Conservation (phyloP, 257 asterid genomes). For the Nicotiana knightiana region DNA sequence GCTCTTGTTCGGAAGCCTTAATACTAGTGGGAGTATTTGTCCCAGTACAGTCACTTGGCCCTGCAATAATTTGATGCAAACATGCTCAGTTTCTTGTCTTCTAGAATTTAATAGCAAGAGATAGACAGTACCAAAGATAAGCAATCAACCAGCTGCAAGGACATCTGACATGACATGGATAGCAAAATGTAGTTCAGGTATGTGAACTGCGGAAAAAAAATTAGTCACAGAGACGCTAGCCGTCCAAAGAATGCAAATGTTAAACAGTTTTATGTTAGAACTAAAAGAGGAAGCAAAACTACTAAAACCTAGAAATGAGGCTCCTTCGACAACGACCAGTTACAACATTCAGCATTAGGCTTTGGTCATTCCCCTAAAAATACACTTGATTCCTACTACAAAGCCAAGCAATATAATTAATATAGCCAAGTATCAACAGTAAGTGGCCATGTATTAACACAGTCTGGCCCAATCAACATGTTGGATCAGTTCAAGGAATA, state of each 20-base stretch:
- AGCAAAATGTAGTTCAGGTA: not conserved
- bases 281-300: not conserved
- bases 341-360: not conserved
- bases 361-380: not conserved
- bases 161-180: not conserved
- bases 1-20: not conserved
- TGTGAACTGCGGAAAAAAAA: not conserved
- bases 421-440: not conserved
- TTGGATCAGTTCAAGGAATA: not conserved
- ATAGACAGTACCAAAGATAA: not conserved
- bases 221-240: not conserved
- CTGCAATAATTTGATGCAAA: not conserved
- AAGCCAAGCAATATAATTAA: not conserved
- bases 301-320: not conserved
- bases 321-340: not conserved
- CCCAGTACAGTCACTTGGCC: not conserved
- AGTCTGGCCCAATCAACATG: not conserved
- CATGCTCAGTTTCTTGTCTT: not conserved
- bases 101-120: not conserved
- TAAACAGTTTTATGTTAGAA: no score
- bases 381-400: not conserved
- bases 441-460: not conserved
- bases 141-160: not conserved
- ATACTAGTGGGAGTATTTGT: constrained; percentile 11
- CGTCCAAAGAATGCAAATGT: not conserved